Evolutionary conservation across 305 asterid genomes (phyloP), one percentile per base, ranked within the genome.

Genomic region (Coffea humblotiana): DNA sequence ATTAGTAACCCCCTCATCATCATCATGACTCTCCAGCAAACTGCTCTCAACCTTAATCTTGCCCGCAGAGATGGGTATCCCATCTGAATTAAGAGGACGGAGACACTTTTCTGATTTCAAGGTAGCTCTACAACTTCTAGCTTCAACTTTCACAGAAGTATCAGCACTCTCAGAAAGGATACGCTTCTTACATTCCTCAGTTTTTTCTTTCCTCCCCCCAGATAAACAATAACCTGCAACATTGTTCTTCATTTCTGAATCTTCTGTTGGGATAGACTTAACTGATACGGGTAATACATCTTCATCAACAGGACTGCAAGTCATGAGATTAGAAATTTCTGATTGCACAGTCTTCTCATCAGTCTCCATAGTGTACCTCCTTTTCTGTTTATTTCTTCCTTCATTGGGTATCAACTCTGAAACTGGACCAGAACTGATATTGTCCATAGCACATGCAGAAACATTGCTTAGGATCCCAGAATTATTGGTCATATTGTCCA

Each of bases 11-110:
- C 63, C 80, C 68, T 35, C 80, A 75, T 72, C 69, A 60, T 67
- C 81, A 67, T 75, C 82, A 75, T 66, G 64, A 83, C 58, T 83
- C 67, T 78, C 83, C 51, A 64, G 29, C 77, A 78, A 75, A 79
- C 82, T 80, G 40, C 77, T 29, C 52, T 60, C 76, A 21, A 56
- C 76, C 49, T 72, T 75, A 82, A 68, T 78, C 56, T 72, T 77
- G 72, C 79, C 78, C 80, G 61, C 86, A 73, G 78, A 56, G 63
- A 64, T 47, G 75, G 84, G 71, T 56, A 61, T 82, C n/a, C 19
- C 79, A 29, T 48, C 52, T 48, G 77, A 51, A 66, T 77, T 74
- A 77, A 35, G 79, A 73, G 78, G 54, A 56, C 72, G 67, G 56
- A 64, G 78, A 58, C 56, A 75, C 66, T 82, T 77, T 65, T 69